phyloP scores from a whole-genome alignment of 805 yeast genomes.

The Starmera caribaea region DNA sequence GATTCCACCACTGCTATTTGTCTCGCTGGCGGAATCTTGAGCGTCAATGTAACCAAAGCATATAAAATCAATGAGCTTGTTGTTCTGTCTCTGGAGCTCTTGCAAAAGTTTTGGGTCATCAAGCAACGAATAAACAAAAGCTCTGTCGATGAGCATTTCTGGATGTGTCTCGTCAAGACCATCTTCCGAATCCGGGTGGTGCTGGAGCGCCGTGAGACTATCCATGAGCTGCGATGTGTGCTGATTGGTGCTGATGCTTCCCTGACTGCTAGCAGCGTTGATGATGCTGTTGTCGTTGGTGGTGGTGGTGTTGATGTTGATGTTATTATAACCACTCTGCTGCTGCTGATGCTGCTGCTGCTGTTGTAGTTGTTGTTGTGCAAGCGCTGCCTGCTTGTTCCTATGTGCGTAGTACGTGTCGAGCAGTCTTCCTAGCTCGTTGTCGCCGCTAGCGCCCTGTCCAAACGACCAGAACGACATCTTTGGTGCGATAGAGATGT shows the following conservation, averaged over 20 bases:
- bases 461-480: constrained; percentile 40
- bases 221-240: neutral
- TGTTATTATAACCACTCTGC: too few relatives aligned
- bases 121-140: constrained; percentile 26
- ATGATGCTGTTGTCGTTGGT: neutral
- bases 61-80: constrained; percentile 40
- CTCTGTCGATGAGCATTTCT: constrained; percentile 11
- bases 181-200: neutral
- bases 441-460: constrained; percentile 22
- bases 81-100: constrained; percentile 28
- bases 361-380: constrained; percentile 3
- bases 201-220: neutral
- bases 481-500: too few relatives aligned
- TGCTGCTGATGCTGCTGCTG: neutral
- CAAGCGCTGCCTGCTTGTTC: constrained; percentile 4
- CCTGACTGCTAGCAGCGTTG: constrained; percentile 3
- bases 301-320: constrained; percentile 2
- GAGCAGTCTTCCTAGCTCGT: constrained; percentile 29
- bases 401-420: constrained; percentile 25
- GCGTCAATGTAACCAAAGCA: constrained; percentile 33
- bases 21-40: constrained; percentile 1
- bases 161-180: neutral
- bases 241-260: neutral
- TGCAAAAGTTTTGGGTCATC: constrained; percentile 29
- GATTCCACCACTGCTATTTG: neutral